These are phyloP conservation scores for Ocimum tenuiflorum DNA, from an alignment of 257 asterid species.

Conservation along the genomic window DNA sequence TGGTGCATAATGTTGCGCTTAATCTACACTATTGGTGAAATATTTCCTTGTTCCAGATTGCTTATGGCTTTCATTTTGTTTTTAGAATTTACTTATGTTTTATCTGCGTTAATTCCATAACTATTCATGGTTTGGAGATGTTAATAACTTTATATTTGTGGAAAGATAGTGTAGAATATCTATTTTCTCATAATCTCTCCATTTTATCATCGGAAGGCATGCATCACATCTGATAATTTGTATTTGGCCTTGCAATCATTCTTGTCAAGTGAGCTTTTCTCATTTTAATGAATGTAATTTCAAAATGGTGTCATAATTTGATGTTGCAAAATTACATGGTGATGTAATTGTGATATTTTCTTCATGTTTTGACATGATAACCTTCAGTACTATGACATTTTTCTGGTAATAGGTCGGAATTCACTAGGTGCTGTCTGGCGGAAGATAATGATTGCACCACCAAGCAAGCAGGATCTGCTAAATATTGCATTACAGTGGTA, in stretches of 20 bases:
- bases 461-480: slow-evolving; percentile 51
- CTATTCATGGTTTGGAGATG: background rate
- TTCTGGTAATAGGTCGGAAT: slow-evolving; percentile 45
- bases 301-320: background rate
- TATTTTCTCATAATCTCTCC: background rate
- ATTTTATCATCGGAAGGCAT: background rate
- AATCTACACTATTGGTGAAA: background rate
- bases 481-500: slow-evolving; percentile 56
- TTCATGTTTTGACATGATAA: slow-evolving; percentile 3
- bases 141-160: background rate
- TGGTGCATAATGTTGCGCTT: background rate
- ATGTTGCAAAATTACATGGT: slow-evolving; percentile 3
- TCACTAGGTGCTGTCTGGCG: slow-evolving; percentile 76
- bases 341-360: background rate
- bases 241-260: background rate
- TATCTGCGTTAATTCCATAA: background rate
- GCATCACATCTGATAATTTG: background rate
- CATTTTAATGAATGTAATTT: background rate
- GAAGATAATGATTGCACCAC: slow-evolving; percentile 58
- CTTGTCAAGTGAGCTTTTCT: background rate
- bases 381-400: background rate
- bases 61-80: background rate
- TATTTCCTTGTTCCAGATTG: slow-evolving; percentile 4
- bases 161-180: background rate
- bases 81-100: background rate